phyloP scores from a whole-genome alignment of 148 eudicot genomes.

The Fagopyrum homotropicum region DNA sequence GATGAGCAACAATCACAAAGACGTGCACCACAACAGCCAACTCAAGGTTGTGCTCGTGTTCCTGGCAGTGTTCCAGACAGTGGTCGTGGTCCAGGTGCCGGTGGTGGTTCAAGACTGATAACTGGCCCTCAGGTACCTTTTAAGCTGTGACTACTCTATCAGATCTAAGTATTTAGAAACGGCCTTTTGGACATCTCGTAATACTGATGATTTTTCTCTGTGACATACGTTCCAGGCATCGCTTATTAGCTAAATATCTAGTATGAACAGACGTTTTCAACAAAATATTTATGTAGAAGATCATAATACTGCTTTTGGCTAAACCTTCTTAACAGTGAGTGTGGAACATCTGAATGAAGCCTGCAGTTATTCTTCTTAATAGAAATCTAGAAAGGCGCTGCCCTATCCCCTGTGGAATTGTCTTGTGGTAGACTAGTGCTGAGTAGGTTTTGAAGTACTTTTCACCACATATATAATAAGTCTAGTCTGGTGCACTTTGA shows the following conservation, averaged over 20 bases:
- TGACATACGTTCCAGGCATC: neutral
- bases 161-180: neutral
- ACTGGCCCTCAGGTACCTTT: conserved; percentile 78
- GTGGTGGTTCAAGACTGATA: conserved; percentile 42
- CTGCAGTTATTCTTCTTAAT: neutral
- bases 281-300: neutral
- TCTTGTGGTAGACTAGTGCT: no score
- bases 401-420: no score
- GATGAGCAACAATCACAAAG: conserved; percentile 53
- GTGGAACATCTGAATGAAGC: neutral
- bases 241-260: neutral
- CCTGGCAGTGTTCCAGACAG: no score
- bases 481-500: no score
- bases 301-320: neutral
- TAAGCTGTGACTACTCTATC: neutral
- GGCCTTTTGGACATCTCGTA: neutral
- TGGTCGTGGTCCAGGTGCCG: neutral
- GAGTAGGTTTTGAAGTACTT: no score
- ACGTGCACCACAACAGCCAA: conserved; percentile 39
- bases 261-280: neutral
- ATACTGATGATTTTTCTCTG: neutral
- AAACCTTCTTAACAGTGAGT: neutral
- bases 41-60: neutral
- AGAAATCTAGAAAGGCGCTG: neutral
- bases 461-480: no score